These are phyloP conservation scores for Zygoascus hellenicus DNA, from an alignment of 1,139 yeast genomes.

Conservation along the genomic window DNA sequence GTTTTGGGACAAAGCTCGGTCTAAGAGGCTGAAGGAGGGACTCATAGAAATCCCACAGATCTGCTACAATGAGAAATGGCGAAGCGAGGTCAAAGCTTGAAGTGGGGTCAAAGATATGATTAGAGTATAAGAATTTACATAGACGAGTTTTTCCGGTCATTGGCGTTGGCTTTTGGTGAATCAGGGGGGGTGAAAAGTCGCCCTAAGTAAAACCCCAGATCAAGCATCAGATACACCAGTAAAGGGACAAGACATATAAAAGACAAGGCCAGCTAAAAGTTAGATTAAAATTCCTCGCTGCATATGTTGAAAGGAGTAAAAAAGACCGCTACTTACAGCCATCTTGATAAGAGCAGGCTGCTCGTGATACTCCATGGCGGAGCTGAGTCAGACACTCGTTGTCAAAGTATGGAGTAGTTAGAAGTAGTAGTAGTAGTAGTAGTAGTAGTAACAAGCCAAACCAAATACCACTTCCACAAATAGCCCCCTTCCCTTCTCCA, in stretches of 20 bases:
- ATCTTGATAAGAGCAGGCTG: conserved; percentile 3
- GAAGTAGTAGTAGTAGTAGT: too few relatives aligned
- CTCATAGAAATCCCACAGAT: not conserved
- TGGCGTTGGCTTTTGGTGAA: too few relatives aligned
- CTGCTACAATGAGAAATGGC: not conserved
- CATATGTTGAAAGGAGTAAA: not conserved
- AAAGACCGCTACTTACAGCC: conserved; percentile 7
- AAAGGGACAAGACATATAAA: conserved; percentile 24
- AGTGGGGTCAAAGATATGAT: not conserved
- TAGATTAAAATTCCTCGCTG: not conserved
- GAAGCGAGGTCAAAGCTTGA: not conserved
- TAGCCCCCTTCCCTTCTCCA: not conserved
- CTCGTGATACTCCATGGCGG: conserved; percentile 1
- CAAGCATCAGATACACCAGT: conserved; percentile 21
- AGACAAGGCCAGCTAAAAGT: conserved; percentile 21
- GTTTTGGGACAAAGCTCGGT: not conserved
- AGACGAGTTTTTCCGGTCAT: too few relatives aligned
- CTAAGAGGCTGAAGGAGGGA: not conserved
- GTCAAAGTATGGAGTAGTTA: too few relatives aligned
- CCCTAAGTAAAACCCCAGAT: conserved; percentile 18
- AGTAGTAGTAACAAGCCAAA: too few relatives aligned
- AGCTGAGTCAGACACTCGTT: too few relatives aligned
- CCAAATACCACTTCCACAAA: not conserved
- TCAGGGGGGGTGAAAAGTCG: not conserved
- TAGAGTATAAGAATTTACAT: not conserved